These are phyloP conservation scores for Hypoxylon fuscum DNA, from an alignment of 495 filamentous ascomycete species.

Conservation along the genomic window DNA sequence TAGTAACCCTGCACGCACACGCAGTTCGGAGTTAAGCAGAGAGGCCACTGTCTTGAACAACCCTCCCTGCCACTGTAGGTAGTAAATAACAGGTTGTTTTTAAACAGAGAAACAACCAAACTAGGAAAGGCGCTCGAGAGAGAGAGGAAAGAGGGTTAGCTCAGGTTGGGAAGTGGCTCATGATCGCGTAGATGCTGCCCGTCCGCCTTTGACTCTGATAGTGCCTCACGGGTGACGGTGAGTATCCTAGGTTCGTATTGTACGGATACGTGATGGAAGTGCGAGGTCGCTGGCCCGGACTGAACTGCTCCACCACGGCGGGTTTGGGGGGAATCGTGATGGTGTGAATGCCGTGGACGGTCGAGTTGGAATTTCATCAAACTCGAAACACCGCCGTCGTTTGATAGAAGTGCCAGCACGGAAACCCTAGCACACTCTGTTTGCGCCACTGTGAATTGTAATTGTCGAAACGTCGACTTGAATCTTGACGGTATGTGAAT, in stretches of 20 bases:
- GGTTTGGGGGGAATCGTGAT: background rate
- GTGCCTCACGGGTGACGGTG: background rate
- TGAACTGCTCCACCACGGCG: background rate
- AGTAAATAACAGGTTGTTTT: background rate
- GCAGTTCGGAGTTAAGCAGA: background rate
- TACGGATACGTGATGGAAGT: background rate
- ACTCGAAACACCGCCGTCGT: slow-evolving; percentile 7
- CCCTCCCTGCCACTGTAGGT: slow-evolving; percentile 3
- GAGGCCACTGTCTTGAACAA: slow-evolving; percentile 2
- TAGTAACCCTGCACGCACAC: slow-evolving; percentile 27
- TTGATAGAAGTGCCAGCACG: background rate
- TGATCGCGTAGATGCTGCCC: slow-evolving; percentile 30
- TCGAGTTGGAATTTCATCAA: slow-evolving; percentile 11
- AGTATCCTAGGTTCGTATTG: background rate
- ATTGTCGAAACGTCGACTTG: slow-evolving; percentile 7
- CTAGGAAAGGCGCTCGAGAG: background rate
- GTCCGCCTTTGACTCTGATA: slow-evolving; percentile 8
- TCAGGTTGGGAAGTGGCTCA: slow-evolving; percentile 40
- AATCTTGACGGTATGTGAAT: background rate
- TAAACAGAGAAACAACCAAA: slow-evolving; percentile 1
- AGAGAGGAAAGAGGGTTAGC: slow-evolving; percentile 1
- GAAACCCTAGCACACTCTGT: background rate
- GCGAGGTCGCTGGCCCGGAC: background rate
- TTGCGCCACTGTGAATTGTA: background rate
- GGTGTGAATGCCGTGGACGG: slow-evolving; percentile 3